Evolutionary conservation across 1,139 yeast species (phyloP), one percentile per base, ranked within the genome.

Genomic region (Saccharomyces hybrid): DNA sequence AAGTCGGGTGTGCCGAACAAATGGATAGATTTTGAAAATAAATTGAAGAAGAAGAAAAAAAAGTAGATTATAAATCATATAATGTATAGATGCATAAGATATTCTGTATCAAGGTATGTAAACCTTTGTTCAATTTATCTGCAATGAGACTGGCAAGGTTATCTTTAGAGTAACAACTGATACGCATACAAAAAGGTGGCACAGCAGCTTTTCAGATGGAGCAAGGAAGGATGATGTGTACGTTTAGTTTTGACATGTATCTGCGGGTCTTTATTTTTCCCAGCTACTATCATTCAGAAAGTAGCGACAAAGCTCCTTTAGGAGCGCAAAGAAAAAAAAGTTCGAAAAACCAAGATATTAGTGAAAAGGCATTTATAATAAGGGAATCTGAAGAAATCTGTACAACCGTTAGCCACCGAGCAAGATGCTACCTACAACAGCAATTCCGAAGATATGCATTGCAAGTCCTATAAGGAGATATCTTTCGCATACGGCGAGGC

Each of bases 1-100:
- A 78, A 83, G 58, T 74, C 76, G 54, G 97, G 97, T 0, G 72
- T 93, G 20, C 84, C 87, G 26, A 69, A 77, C 2, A 69, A 76
- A n/a, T 86, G 85, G 81, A 83, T 88, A 27, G 78, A 79, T 38
- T 79, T 82, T 57, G 83, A 79, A 54, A 89, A 88, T 63, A 86
- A 83, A 63, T 73, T 81, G 28, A 86, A 83, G 60, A 82, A 80
- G 67, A 81, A 77, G 68, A 82, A 75, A 67, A 74, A 68, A 56
- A 60, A 58, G 54, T 50, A 52, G 47, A 16, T 8, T 27, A n/a
- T 14, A 14, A 20, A 28, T 23, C 20, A 38, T 34, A 48, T 23
- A 49, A 27, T 23, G 32, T 26, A 46, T 27, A 26, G 13, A 25
- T 46, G 20, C 20, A 25, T 8, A 11, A 46, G 20, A 20, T 38